Evolutionary conservation across 495 filamentous ascomycete species (phyloP).

Genomic region (Cenococcum geophilum): DNA sequence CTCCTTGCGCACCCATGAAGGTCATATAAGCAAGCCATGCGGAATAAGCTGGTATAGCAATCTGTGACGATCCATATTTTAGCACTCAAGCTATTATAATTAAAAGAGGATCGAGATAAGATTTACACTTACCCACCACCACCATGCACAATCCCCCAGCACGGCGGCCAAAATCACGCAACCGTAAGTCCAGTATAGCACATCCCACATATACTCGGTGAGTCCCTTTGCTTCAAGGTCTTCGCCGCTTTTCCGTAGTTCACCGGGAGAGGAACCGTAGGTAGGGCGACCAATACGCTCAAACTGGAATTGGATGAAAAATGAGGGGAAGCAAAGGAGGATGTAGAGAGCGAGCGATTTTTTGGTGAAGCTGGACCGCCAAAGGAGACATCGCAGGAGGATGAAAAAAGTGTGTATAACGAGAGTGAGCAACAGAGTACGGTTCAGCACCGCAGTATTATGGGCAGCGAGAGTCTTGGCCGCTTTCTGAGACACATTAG

Average conservation of each 20-base stretch:
- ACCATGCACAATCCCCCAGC: conserved; percentile 40
- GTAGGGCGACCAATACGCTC: conserved; percentile 75
- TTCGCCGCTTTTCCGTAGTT: conserved; percentile 70
- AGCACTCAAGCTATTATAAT: not conserved
- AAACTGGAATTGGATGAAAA: conserved; percentile 74
- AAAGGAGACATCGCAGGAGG: conserved; percentile 58
- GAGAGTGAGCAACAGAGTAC: conserved; percentile 69
- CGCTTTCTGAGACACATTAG: conserved; percentile 62
- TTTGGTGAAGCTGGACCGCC: conserved; percentile 45
- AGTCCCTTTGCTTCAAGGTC: conserved; percentile 82
- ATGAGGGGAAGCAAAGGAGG: conserved; percentile 63
- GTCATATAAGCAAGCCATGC: conserved; percentile 35
- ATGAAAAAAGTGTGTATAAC: conserved; percentile 67
- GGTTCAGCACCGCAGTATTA: conserved; percentile 67
- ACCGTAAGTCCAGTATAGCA: conserved; percentile 73
- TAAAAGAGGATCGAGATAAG: not conserved
- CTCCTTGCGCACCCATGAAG: conserved; percentile 30
- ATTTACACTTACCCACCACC: conserved; percentile 27
- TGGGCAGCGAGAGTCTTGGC: conserved; percentile 81
- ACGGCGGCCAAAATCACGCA: conserved; percentile 41
- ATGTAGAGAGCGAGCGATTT: conserved; percentile 65
- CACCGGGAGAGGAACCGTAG: conserved; percentile 51
- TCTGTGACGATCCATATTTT: conserved; percentile 4
- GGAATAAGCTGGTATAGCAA: conserved; percentile 37
- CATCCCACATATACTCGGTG: conserved; percentile 97